Evolutionary conservation across 306 rosid genomes (phyloP), one percentile per base, ranked within the genome.

Genomic region (Castanea sativa): DNA sequence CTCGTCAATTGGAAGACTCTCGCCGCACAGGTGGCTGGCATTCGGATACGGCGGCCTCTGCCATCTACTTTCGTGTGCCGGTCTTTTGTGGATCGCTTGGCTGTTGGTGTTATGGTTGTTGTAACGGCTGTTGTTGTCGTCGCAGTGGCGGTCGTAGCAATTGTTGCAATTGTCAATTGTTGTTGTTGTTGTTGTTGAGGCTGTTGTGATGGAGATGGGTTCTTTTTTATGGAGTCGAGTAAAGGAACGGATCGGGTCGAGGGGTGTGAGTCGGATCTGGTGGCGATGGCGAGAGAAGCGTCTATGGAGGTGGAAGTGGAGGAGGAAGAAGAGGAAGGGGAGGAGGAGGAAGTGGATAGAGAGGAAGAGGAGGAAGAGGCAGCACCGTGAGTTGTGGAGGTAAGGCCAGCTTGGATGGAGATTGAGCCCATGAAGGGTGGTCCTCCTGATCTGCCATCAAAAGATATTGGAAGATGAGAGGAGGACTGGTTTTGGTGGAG

Each of bases 21-120:
- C 3, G 98, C 97, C 0, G 98, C 98, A 45, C 98, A 94, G 0
- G 98, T 86, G 1, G 97, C 98, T 0, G 98, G 98, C 98, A 94
- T 94, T 79, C 98, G 91, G 77, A 94, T 94, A 45, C 98, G 86
- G 3, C 98, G 86, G 9, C 98, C 98, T 1, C 98, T 91, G 0
- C 98, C 98, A 13, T 94, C 98, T 0, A 94, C 98, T 38, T 94
- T 94, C 1, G 97, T 94, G 80, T 94, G 98, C 5, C 98, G 86
- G 79, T 94, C 98, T 73, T 92, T 94, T 38, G 97, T 89, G 59
- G 98, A 94, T 78, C 96, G 84, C 75, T 94, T 94, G 2, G 83
- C 87, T 1, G 90, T 77, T 55, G 80, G 55, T 0, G 83, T 7
- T 53, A 51, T 3, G 4, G 61, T 16, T 2, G 81, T 18, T 3